Evolutionary conservation across 441 rosid genomes (phyloP), one percentile per base, ranked within the genome.

Genomic region (Daphne laureola): DNA sequence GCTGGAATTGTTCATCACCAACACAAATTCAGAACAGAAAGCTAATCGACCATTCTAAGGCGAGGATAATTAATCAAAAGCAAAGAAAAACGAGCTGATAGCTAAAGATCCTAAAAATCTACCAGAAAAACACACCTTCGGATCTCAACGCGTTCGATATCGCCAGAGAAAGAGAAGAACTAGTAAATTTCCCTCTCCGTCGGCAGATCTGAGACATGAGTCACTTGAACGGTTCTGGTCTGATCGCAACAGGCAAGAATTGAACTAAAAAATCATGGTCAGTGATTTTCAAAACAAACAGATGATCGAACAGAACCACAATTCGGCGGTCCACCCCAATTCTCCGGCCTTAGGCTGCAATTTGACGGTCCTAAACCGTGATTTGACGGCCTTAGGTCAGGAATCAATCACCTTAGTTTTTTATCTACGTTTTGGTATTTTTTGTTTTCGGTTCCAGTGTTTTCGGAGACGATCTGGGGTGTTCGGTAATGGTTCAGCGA

Each of bases 151-250:
- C 67, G 82, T 26, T 93, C 92, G 55, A 93, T 83, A 62, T 81
- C 95, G 26, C 97, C 98, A 35, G 98, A 81, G 68, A 84, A 89
- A 45, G 97, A 93, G 83, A 93, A 93, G 73, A 93, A 93, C 82
- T 93, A 96, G 57, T 80, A 86, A 85, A 89, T 82, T 87, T 93
- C 98, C 17, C 97, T 76, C 81, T 87, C 95, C 15, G 71, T 82
- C 0, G 93, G 92, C 74, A 93, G 96, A 93, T 93, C 98, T 71
- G 98, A 93, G 15, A 93, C 52, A 53, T 80, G 72, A 71, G 71
- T 74, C 53, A 93, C 98, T 71, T 81, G 78, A 40, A 93, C 97
- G 21, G 92, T 86, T 73, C 97, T 87, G 46, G 88, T 76, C 84
- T 78, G 38, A 31, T 3, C 55, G 18, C 2, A 7, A 7, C 14